Evolutionary conservation across 1,284 basidiomycete genomes (phyloP).

Genomic region (Trametes versicolor): DNA sequence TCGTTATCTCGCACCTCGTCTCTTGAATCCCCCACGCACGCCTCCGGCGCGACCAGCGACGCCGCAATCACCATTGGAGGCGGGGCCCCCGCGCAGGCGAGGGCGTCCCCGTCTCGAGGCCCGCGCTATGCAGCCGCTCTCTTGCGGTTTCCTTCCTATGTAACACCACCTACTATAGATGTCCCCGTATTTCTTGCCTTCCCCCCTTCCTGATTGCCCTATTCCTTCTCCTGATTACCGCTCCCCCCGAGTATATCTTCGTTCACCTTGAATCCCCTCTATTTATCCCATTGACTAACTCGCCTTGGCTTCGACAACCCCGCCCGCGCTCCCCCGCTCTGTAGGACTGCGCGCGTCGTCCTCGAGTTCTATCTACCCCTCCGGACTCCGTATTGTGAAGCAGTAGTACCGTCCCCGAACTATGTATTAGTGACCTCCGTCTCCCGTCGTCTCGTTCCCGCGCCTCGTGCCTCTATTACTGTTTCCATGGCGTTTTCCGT

Average conservation of each 20-base stretch:
- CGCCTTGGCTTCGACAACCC: conserved; percentile 23
- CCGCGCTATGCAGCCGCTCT: conserved; percentile 26
- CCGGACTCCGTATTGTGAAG: conserved; percentile 25
- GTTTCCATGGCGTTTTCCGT: conserved; percentile 31
- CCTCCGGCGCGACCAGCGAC: conserved; percentile 22
- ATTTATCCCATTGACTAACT: conserved; percentile 36
- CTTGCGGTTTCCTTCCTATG: conserved; percentile 13
- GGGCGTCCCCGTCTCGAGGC: conserved; percentile 11
- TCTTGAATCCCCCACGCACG: conserved; percentile 19
- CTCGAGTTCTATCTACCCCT: not conserved
- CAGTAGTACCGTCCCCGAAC: conserved; percentile 18
- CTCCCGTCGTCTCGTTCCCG: conserved; percentile 18
- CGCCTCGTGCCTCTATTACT: conserved; percentile 13
- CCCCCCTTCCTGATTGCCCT: conserved; percentile 4
- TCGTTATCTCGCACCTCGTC: conserved; percentile 12
- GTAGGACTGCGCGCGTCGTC: not conserved
- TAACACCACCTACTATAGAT: conserved; percentile 30
- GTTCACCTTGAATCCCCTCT: conserved; percentile 22
- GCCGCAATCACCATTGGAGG: conserved; percentile 8
- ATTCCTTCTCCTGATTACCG: conserved; percentile 1
- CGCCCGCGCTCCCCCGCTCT: not conserved
- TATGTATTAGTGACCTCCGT: conserved; percentile 25
- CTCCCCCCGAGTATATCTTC: conserved; percentile 10
- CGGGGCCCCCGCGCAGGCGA: conserved; percentile 25
- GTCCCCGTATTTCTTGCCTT: conserved; percentile 21